Evolutionary conservation across 2,329 filamentous ascomycete species (phyloP).

Genomic region (Botrytis hyacinthi): DNA sequence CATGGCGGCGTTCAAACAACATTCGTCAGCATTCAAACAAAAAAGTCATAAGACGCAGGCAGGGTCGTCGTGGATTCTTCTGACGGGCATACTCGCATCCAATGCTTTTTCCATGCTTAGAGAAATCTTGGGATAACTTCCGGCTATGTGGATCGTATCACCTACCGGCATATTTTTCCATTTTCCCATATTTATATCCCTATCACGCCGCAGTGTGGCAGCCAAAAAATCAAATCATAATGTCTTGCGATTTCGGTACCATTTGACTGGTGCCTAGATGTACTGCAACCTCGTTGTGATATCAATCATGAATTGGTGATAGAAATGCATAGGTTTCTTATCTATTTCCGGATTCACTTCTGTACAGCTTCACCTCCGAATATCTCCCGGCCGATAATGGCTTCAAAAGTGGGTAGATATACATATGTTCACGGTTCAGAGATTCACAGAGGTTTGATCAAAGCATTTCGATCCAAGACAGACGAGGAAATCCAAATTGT

Average conservation of each 20-base stretch:
- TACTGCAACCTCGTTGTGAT: neutral
- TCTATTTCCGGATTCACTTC: neutral
- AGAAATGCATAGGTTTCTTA: neutral
- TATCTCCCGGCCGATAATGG: neutral
- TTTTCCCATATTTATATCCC: neutral
- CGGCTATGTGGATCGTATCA: neutral
- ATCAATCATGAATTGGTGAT: neutral
- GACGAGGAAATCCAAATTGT: neutral
- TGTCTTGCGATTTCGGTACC: neutral
- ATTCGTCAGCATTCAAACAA: neutral
- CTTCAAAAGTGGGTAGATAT: neutral
- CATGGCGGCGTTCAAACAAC: neutral
- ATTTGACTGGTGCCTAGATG: constrained; percentile 6
- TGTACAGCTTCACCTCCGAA: neutral
- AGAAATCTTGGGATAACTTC: neutral
- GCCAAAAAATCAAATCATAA: neutral
- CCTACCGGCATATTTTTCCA: neutral
- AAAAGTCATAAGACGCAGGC: neutral
- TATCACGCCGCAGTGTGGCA: neutral
- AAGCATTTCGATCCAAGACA: neutral
- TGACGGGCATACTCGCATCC: neutral
- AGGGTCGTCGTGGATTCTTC: neutral
- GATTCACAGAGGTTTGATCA: neutral
- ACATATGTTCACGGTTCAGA: neutral
- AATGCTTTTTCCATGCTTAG: neutral